These are phyloP conservation scores for Trichopus zeylanicus DNA, from an alignment of 116 monocot species.

Conservation along the genomic window DNA sequence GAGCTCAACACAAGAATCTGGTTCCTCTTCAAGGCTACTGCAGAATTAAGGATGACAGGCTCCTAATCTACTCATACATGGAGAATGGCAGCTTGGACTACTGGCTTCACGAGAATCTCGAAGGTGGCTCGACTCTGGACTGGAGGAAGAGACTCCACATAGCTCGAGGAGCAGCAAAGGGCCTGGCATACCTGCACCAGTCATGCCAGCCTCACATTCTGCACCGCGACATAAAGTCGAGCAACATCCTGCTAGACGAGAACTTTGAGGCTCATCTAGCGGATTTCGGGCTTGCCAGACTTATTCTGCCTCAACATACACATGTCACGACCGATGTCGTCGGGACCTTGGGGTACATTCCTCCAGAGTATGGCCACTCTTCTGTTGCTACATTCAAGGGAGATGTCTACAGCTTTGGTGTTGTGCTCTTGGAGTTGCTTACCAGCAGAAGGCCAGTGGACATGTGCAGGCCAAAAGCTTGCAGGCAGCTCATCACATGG, in stretches of 20 bases:
- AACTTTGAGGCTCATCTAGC: conserved; percentile 56
- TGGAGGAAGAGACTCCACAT: conserved; percentile 52
- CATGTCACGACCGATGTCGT: conserved; percentile 71
- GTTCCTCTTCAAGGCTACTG: conserved; percentile 66
- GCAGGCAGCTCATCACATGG: conserved; percentile 53
- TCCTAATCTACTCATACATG: conserved; percentile 63
- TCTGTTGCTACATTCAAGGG: conserved; percentile 62
- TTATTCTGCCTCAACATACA: conserved; percentile 41
- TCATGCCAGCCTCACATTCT: conserved; percentile 59
- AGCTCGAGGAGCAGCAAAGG: conserved; percentile 51
- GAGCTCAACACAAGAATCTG: conserved; percentile 56
- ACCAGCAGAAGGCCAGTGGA: conserved; percentile 60
- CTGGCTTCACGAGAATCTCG: conserved; percentile 58
- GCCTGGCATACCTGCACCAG: conserved; percentile 58
- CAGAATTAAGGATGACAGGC: conserved; percentile 34
- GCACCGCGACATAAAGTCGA: conserved; percentile 69
- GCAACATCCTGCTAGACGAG: conserved; percentile 53
- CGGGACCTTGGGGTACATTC: conserved; percentile 65
- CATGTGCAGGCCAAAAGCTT: conserved; percentile 40
- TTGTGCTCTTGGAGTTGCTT: conserved; percentile 64
- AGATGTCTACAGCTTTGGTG: conserved; percentile 66
- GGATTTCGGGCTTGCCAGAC: conserved; percentile 64
- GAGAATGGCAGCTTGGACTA: conserved; percentile 76
- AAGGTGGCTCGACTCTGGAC: conserved; percentile 21
- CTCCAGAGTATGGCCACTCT: conserved; percentile 61